Evolutionary conservation across 768 basidiomycete genomes (phyloP).

Genomic region (Hygrocybe coccinea): DNA sequence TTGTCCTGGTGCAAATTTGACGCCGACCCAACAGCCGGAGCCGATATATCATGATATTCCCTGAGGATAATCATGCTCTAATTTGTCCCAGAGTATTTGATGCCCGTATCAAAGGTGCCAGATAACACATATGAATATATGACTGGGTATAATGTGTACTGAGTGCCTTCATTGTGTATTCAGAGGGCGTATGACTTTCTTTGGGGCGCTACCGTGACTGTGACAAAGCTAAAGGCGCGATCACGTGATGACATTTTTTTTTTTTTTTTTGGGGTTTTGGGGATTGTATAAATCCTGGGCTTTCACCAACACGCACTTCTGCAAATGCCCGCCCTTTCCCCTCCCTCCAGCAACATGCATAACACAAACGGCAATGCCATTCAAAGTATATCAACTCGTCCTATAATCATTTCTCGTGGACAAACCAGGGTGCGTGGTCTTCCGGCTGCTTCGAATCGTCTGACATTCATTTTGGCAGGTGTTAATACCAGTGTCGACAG

Average conservation of each 20-base stretch:
- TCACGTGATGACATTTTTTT: constrained; percentile 3
- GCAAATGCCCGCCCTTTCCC: neutral
- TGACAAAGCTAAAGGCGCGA: no score
- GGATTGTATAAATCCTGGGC: neutral
- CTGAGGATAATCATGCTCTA: no score
- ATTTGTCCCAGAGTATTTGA: no score
- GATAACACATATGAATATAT: no score
- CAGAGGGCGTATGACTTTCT: no score
- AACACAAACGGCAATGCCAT: constrained; percentile 31
- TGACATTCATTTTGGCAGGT: constrained; percentile 41
- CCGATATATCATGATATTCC: no score
- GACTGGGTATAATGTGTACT: no score
- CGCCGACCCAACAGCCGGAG: no score
- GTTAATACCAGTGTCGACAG: constrained; percentile 83
- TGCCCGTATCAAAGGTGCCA: no score
- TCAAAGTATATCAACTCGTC: constrained; percentile 42
- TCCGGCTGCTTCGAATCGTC: constrained; percentile 9
- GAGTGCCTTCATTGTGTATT: no score
- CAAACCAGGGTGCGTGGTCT: constrained; percentile 47
- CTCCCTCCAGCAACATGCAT: neutral
- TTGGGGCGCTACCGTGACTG: no score
- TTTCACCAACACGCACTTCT: neutral
- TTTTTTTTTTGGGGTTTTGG: constrained; percentile 9
- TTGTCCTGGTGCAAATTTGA: no score
- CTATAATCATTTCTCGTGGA: constrained; percentile 44